Evolutionary conservation across 2,329 filamentous ascomycete genomes (phyloP).

Genomic region (Ophiocordyceps unilateralis): DNA sequence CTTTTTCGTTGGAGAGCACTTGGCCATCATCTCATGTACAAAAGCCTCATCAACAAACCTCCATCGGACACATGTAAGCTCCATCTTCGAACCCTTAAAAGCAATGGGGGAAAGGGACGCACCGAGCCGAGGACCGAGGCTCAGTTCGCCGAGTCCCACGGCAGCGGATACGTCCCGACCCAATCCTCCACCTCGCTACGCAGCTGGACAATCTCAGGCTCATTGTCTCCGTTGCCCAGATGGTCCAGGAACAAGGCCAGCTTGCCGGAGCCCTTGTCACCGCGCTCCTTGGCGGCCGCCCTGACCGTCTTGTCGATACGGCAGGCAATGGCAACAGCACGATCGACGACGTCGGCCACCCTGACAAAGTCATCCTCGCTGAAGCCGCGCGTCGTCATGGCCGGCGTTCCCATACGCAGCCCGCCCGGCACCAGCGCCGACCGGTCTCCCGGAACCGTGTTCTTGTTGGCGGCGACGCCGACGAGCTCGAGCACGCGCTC

Average conservation of each 20-base stretch:
- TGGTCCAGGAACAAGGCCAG: constrained; percentile 52
- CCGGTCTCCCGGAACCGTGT: constrained; percentile 90
- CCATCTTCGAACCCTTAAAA: too few relatives aligned
- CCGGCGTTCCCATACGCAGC: constrained; percentile 83
- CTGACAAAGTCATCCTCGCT: constrained; percentile 72
- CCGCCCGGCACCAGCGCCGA: constrained; percentile 88
- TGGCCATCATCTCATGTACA: neutral
- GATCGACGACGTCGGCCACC: constrained; percentile 73
- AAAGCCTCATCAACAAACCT: neutral
- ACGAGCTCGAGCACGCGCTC: constrained; percentile 83
- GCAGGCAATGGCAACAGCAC: constrained; percentile 62
- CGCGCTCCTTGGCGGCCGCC: constrained; percentile 49
- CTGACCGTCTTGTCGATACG: constrained; percentile 57
- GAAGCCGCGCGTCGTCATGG: constrained; percentile 96
- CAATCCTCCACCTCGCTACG: constrained; percentile 61
- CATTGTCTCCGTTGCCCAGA: constrained; percentile 48
- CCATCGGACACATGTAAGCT: too few relatives aligned
- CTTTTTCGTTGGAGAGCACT: too few relatives aligned
- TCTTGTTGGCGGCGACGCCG: constrained; percentile 97
- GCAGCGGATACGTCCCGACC: constrained; percentile 57
- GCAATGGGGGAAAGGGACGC: too few relatives aligned
- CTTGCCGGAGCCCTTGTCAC: constrained; percentile 46
- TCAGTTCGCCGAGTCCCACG: constrained; percentile 35
- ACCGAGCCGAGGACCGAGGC: neutral
- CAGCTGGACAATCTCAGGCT: constrained; percentile 56